A percentile compares a stretch with the other conserved stretches of the same genome.
Evolutionary conservation across 2,329 filamentous ascomycete genomes (phyloP).

Genomic region (Diplocarpon rosae): DNA sequence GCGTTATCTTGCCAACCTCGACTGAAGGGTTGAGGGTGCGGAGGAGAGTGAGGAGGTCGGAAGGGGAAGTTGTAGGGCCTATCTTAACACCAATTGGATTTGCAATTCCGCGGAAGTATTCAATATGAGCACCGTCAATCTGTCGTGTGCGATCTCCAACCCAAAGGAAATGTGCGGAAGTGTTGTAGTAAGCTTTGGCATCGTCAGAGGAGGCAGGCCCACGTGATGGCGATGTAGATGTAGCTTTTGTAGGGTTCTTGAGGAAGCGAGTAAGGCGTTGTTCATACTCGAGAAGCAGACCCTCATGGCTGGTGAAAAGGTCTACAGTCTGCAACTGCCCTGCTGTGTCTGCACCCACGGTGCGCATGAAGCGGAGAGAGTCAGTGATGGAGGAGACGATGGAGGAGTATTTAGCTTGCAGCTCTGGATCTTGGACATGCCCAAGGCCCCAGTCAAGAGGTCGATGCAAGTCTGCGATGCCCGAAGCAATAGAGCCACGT

Average conservation of each 20-base stretch:
- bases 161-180: conserved; percentile 95
- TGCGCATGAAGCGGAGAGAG: conserved; percentile 86
- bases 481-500: conserved; percentile 69
- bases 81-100: conserved; percentile 97
- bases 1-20: conserved; percentile 85
- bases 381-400: conserved; percentile 84
- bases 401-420: conserved; percentile 75
- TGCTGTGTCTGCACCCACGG: conserved; percentile 79
- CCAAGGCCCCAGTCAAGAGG: conserved; percentile 92
- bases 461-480: conserved; percentile 86
- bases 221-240: conserved; percentile 10
- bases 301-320: conserved; percentile 91
- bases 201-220: conserved; percentile 10
- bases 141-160: conserved; percentile 94
- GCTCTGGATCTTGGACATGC: conserved; percentile 71
- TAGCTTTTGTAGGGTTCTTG: conserved; percentile 41
- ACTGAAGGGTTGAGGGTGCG: conserved; percentile 72
- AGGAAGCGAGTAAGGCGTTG: conserved; percentile 71
- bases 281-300: conserved; percentile 88
- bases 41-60: conserved; percentile 69
- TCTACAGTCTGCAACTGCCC: conserved; percentile 84
- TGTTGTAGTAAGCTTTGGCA: conserved; percentile 68
- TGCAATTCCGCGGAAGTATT: conserved; percentile 92
- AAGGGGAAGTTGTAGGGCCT: conserved; percentile 68
- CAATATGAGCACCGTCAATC: conserved; percentile 84